phyloP scores from a whole-genome alignment of 2,329 filamentous ascomycete species.

The Bipolaris oryzae region DNA sequence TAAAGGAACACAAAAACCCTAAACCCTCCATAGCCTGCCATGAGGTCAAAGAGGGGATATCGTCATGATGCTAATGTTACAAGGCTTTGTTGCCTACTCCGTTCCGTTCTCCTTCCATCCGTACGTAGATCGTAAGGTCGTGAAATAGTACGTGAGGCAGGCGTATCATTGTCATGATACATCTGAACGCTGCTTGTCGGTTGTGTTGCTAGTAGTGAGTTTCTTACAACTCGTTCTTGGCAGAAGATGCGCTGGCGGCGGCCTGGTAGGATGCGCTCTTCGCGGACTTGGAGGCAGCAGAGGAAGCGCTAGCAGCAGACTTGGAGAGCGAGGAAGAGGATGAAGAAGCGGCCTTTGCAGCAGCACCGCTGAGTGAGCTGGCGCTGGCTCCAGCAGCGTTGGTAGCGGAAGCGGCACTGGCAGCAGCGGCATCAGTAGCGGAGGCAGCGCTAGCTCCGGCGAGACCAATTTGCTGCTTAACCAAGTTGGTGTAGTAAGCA shows the following conservation, averaged over 20 bases:
- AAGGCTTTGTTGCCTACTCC: slow-evolving; percentile 18
- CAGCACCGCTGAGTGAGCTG: slow-evolving; percentile 29
- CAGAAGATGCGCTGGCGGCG: slow-evolving; percentile 40
- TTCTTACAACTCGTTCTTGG: slow-evolving; percentile 55
- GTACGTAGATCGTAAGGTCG: slow-evolving; percentile 31
- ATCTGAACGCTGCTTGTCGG: slow-evolving; percentile 24
- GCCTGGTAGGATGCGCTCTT: slow-evolving; percentile 42
- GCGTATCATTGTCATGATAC: slow-evolving; percentile 2
- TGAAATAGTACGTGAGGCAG: slow-evolving; percentile 24
- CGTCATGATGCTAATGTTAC: slow-evolving; percentile 34
- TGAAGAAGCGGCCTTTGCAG: slow-evolving; percentile 39
- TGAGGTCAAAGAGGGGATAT: slow-evolving; percentile 30
- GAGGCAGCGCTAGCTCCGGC: slow-evolving; percentile 67
- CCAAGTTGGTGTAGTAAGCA: slow-evolving; percentile 49
- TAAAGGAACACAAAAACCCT: slow-evolving; percentile 18
- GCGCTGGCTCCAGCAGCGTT: slow-evolving; percentile 38
- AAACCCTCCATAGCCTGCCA: slow-evolving; percentile 26
- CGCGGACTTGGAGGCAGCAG: slow-evolving; percentile 43
- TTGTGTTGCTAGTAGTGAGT: background rate
- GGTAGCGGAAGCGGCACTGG: slow-evolving; percentile 30
- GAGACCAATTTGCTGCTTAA: slow-evolving; percentile 54
- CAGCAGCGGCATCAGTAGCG: slow-evolving; percentile 61
- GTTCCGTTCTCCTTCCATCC: slow-evolving; percentile 24
- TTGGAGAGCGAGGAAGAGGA: slow-evolving; percentile 44
- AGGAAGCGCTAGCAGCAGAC: slow-evolving; percentile 42